Percentiles rank a stretch among this genome's conserved stretches.
These are phyloP conservation scores for Hygrophorus pudorinus DNA, from an alignment of 768 basidiomycete genomes.

Conservation along the genomic window DNA sequence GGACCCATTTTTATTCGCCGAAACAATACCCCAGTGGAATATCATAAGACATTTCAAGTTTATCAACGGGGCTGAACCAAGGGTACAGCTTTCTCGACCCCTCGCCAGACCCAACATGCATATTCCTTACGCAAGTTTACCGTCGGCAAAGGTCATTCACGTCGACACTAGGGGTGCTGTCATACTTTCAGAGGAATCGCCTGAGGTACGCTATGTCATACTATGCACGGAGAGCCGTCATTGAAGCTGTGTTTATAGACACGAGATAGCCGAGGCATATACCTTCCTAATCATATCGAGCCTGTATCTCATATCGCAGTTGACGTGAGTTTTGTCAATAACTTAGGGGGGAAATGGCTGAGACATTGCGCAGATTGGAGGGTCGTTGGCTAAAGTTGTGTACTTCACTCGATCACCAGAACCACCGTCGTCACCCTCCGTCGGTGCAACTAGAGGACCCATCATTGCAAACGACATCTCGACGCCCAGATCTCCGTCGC, in stretches of 20 bases:
- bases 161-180: slow-evolving; percentile 93
- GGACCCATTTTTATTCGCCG: neutral
- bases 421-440: slow-evolving; percentile 69
- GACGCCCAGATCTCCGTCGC: slow-evolving; percentile 30
- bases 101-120: neutral
- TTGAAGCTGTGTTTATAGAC: slow-evolving; percentile 38
- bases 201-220: slow-evolving; percentile 54
- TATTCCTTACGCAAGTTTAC: slow-evolving; percentile 55
- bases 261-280: slow-evolving; percentile 91
- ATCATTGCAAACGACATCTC: slow-evolving; percentile 35
- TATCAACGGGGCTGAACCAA: neutral
- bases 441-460: slow-evolving; percentile 50
- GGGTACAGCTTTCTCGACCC: neutral
- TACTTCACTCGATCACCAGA: slow-evolving; percentile 95
- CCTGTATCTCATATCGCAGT: slow-evolving; percentile 96
- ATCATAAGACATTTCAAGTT: neutral
- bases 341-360: slow-evolving; percentile 5
- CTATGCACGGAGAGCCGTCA: slow-evolving; percentile 4
- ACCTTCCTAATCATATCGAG: slow-evolving; percentile 96
- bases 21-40: neutral
- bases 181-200: slow-evolving; percentile 89
- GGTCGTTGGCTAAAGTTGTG: slow-evolving; percentile 94
- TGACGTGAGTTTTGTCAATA: slow-evolving; percentile 55
- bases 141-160: slow-evolving; percentile 79
- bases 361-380: slow-evolving; percentile 65